phyloP scores from a whole-genome alignment of 1,139 yeast genomes.

The Saccharomyces hybrid region DNA sequence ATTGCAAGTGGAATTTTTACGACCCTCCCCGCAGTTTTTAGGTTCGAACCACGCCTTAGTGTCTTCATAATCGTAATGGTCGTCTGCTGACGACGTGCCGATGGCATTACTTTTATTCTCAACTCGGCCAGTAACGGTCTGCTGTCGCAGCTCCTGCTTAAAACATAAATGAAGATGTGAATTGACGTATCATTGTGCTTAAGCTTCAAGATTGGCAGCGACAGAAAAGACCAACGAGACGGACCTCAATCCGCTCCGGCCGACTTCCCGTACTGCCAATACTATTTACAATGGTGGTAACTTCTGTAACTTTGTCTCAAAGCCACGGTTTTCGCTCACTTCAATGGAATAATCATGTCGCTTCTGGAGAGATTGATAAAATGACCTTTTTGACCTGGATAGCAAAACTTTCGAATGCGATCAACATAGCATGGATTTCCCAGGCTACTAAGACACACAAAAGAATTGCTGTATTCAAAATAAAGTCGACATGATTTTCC shows the following conservation, averaged over 20 bases:
- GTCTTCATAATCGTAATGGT: neutral
- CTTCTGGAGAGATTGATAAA: neutral
- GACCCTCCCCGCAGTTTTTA: too few relatives aligned
- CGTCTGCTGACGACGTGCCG: neutral
- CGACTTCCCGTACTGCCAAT: neutral
- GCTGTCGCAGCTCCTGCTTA: constrained; percentile 36
- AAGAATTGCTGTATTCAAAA: neutral
- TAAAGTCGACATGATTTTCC: constrained; percentile 22
- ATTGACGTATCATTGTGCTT: neutral
- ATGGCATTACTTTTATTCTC: neutral
- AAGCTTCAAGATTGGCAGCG: neutral
- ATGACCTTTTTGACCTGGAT: neutral
- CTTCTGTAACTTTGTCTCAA: neutral
- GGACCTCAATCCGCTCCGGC: neutral
- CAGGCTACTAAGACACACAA: neutral
- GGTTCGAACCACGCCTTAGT: constrained; percentile 49
- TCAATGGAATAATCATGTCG: neutral
- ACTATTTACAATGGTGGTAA: neutral
- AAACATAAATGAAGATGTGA: neutral
- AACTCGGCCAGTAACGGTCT: constrained; percentile 39
- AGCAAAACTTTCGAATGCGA: neutral
- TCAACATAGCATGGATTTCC: constrained; percentile 30
- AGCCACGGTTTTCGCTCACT: neutral
- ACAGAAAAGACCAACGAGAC: neutral
- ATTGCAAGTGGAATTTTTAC: neutral